Conservation (phyloP, 2,329 filamentous ascomycete species). For the Trichoderma sp. region DNA sequence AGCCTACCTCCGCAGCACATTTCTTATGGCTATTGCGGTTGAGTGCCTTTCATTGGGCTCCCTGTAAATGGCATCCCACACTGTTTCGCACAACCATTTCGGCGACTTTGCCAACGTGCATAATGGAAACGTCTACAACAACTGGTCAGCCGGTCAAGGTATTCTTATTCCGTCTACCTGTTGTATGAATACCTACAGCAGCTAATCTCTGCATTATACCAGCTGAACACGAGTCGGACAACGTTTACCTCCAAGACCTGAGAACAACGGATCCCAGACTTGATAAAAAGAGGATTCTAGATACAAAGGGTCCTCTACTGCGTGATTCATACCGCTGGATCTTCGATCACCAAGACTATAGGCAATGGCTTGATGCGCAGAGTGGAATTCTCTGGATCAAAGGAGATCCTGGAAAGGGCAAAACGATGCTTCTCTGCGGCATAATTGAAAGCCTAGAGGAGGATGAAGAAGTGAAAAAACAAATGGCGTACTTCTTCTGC, state of each 20-base stretch:
- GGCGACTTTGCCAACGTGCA: too few species aligned
- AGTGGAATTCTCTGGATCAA: neutral
- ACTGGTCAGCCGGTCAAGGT: neutral
- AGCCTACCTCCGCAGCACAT: too few species aligned
- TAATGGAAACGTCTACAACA: neutral
- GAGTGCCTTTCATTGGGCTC: too few species aligned
- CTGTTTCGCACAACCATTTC: too few species aligned
- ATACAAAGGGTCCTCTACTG: neutral
- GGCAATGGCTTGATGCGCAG: neutral
- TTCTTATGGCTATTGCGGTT: too few species aligned
- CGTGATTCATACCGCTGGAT: neutral
- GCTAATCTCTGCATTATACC: too few species aligned
- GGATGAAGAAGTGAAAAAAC: too few species aligned
- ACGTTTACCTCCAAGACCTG: neutral
- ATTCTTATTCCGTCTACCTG: too few species aligned
- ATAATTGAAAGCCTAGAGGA: too few species aligned
- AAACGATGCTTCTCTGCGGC: neutral
- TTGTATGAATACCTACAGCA: too few species aligned
- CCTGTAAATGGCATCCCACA: too few species aligned
- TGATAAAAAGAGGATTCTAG: neutral
- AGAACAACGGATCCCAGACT: neutral
- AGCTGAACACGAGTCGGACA: neutral
- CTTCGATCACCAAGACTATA: neutral
- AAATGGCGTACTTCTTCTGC: too few species aligned
- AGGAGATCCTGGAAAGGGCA: neutral